phyloP scores from a whole-genome alignment of 768 basidiomycete genomes.

The Psilocybe azurescens region DNA sequence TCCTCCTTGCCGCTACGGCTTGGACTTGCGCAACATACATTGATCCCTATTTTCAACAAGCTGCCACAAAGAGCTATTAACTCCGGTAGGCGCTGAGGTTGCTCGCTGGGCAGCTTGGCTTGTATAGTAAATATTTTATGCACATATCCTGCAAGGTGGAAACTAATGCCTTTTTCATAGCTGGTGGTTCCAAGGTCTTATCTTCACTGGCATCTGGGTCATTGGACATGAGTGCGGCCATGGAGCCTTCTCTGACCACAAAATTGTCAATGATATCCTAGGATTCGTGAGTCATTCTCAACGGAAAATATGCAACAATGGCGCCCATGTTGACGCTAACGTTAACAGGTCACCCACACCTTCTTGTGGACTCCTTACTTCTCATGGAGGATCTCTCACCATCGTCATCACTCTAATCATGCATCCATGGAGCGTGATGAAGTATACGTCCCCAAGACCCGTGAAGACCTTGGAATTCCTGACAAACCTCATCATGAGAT shows the following conservation, averaged over 20 bases:
- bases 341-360: conserved; percentile 46
- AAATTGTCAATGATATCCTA: conserved; percentile 50
- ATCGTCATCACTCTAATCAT: conserved; percentile 56
- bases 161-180: conserved; percentile 28
- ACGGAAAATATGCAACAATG: conserved; percentile 3
- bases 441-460: conserved; percentile 66
- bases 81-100: conserved; percentile 40
- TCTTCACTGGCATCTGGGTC: conserved; percentile 63
- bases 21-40: conserved; percentile 50
- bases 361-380: conserved; percentile 59
- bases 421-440: conserved; percentile 61
- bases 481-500: conserved; percentile 38
- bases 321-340: conserved; percentile 1
- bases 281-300: conserved; percentile 48
- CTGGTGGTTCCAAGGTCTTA: conserved; percentile 69
- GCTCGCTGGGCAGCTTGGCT: conserved; percentile 50
- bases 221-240: conserved; percentile 70
- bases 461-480: conserved; percentile 57
- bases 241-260: conserved; percentile 57
- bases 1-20: conserved; percentile 45
- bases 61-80: conserved; percentile 27
- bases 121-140: conserved; percentile 44
- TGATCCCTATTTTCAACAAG: conserved; percentile 45
- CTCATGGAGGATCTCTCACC: conserved; percentile 60
- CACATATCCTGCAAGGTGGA: background rate